phyloP scores from a whole-genome alignment of 2,329 filamentous ascomycete genomes.

The Monosporascus cannonballus region DNA sequence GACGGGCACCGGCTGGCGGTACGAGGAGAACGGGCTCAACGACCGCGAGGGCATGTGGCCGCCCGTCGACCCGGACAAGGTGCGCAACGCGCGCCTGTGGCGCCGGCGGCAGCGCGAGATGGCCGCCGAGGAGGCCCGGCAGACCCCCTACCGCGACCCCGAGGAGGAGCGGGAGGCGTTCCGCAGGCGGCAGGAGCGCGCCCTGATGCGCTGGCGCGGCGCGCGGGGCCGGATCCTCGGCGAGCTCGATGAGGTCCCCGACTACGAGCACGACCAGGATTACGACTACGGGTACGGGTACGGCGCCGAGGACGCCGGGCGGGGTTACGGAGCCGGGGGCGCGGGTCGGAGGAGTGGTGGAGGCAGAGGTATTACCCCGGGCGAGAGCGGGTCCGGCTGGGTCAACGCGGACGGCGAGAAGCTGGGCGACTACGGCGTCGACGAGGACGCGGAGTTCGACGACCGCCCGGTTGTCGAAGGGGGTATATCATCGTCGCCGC shows the following conservation, averaged over 20 bases:
- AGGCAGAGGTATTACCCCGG: constrained; percentile 27
- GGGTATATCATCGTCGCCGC: constrained; percentile 5
- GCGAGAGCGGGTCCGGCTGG: constrained; percentile 56
- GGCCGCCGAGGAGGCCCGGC: constrained; percentile 10
- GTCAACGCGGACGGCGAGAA: constrained; percentile 70
- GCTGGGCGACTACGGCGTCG: constrained; percentile 71
- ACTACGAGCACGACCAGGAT: constrained; percentile 35
- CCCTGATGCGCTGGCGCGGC: constrained; percentile 31
- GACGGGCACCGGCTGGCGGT: constrained; percentile 48
- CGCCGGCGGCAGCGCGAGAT: constrained; percentile 29
- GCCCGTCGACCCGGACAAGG: constrained; percentile 56
- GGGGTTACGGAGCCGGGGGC: neutral
- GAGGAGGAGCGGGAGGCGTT: constrained; percentile 46
- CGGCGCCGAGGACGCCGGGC: neutral
- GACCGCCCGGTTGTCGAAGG: constrained; percentile 43
- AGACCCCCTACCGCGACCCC: constrained; percentile 10
- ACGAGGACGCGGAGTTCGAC: constrained; percentile 59
- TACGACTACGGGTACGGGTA: constrained; percentile 45
- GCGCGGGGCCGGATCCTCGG: constrained; percentile 34
- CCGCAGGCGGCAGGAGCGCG: constrained; percentile 40
- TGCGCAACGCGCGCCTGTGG: constrained; percentile 34
- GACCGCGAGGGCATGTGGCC: constrained; percentile 55
- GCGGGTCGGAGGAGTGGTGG: neutral
- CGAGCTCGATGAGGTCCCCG: constrained; percentile 43
- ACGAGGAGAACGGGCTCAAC: constrained; percentile 75